phyloP scores from a whole-genome alignment of 2,329 filamentous ascomycete species.

The Pestalotiopsis sp. region DNA sequence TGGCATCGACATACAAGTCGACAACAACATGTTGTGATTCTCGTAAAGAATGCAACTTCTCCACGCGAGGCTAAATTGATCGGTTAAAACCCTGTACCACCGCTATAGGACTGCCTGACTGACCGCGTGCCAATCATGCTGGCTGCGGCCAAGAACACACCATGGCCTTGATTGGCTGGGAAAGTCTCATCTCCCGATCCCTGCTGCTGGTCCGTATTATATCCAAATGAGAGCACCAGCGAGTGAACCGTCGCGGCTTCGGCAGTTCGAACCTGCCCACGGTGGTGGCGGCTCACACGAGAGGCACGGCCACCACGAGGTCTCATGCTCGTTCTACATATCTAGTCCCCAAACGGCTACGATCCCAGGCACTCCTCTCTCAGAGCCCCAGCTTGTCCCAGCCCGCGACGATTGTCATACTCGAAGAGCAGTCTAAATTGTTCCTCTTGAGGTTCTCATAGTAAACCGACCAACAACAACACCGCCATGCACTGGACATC shows the following conservation, averaged over 20 bases:
- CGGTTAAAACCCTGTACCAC: conserved; percentile 2
- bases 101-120: neutral
- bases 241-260: neutral
- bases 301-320: neutral
- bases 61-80: neutral
- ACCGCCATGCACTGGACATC: conserved; percentile 34
- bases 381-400: no score
- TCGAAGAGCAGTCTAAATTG: neutral
- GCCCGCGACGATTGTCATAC: neutral
- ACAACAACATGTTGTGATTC: neutral
- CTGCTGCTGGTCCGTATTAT: neutral
- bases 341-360: neutral
- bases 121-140: neutral
- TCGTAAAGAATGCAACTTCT: neutral
- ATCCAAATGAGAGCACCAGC: neutral
- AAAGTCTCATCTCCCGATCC: neutral
- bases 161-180: neutral
- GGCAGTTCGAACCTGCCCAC: neutral
- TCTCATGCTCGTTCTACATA: neutral
- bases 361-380: neutral
- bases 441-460: neutral
- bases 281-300: neutral
- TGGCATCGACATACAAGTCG: neutral
- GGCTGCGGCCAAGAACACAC: neutral
- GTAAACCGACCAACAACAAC: conserved; percentile 2